Evolutionary conservation across 768 basidiomycete genomes (phyloP), one percentile per base, ranked within the genome.

Genomic region (Xerocomellus amylosporus): DNA sequence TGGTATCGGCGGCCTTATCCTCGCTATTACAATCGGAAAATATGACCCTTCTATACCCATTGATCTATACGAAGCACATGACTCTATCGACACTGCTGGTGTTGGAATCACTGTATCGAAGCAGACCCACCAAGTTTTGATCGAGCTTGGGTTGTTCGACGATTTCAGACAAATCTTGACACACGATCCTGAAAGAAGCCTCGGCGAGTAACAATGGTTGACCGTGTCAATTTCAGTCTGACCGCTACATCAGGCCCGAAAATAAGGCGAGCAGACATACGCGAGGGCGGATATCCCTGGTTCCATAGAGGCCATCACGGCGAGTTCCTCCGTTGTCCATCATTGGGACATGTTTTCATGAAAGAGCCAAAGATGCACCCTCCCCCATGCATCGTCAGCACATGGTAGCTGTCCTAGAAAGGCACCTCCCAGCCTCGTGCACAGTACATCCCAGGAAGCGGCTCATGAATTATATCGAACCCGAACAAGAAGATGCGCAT

Each of bases 31-130:
- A 8, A 67, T 77, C 15, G 71, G 67, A 36, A 63, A 64, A 48
- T 70, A 70, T 49, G 57, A 73, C 60, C 40, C 57, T n/a, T 53
- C 54, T 1, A 61, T 78, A 19, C 66, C 73, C 51, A 68, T 78
- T 14, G 68, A 76, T 53, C 54, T 82, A 3, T 82, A 81, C 55
- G 81, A 82, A 66, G 72, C 77, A 3, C 74, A 71, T 19, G 59
- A 72, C 2, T 71, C 73, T 22, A 69, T 79, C 24, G 71, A 72
- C 10, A 71, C 71, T 8, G 58, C 71, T 13, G 78, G 78, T 8
- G 74, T 74, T 5, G 77, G 80, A 64, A 43, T 79, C 68, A 40
- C 75, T 65, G 68, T 81, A 5, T 79, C 79, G 80, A 62, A 64
- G 8, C 67, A 77, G 37, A 79, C 79, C 9, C 77, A 77, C 75